Evolutionary conservation across 176 grass and related monocot species (phyloP), one percentile per base, ranked within the genome.

Genomic region (Hordeum marinum): DNA sequence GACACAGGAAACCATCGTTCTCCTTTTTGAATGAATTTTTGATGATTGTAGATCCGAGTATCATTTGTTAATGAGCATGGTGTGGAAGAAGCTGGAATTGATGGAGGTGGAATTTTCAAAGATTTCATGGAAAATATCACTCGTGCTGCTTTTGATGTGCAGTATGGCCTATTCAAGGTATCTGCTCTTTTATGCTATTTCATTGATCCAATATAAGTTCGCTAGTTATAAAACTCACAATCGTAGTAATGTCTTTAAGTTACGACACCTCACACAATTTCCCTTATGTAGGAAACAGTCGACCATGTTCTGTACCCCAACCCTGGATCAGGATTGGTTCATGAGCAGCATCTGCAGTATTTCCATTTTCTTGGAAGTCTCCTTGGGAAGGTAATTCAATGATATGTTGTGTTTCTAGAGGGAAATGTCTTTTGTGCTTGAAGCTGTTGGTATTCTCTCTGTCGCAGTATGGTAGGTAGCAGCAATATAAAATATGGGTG

Each of bases 91-190:
- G 96, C 90, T 79, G 96, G 96, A 67, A 99, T 99, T 72, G 96
- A 99, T 82, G 96, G 96, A 59, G 96, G 96, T 80, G 96, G 96
- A 36, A 99, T 99, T 88, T 99, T 99, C 76, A 99, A 99, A 83
- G 96, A 99, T 87, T 99, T 99, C 74, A 99, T 99, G 96, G 96
- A 99, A 81, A 99, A 96, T 86, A 99, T 95, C 87, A 95, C 91
- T 42, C 88, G 94, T 63, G 93, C 96, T 68, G 90, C 96, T 91
- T 99, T 99, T 84, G 96, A 96, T 94, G 84, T 96, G 32, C 96
- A 99, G 42, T 96, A 96, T 12, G 93, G 96, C 63, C 73, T 99
- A 61, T 96, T 99, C 78, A 99, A 99, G 96, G 96, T 96, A 85
- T 78, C 72, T 52, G 29, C 34, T 75, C 45, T 65, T 87, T 77